Evolutionary conservation across 2,329 filamentous ascomycete species (phyloP).

Genomic region (Colletotrichum truncatum): DNA sequence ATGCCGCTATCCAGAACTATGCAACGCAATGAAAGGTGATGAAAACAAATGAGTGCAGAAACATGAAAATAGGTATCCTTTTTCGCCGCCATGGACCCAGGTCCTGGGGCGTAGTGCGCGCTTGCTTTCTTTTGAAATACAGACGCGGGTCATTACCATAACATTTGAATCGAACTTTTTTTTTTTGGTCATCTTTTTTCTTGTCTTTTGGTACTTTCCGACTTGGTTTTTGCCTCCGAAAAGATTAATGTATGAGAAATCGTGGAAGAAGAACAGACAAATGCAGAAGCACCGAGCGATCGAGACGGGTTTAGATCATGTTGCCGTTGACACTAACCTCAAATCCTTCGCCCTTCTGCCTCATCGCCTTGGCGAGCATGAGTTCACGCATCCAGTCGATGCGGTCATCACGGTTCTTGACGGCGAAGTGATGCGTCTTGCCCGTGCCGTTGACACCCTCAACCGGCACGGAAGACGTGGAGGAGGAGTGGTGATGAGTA

Average conservation of each 20-base stretch:
- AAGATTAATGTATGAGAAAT: slow-evolving; percentile 30
- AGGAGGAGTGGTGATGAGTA: slow-evolving; percentile 31
- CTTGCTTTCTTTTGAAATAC: background rate
- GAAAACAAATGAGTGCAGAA: slow-evolving; percentile 32
- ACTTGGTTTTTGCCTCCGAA: slow-evolving; percentile 1
- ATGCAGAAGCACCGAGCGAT: background rate
- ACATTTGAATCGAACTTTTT: background rate
- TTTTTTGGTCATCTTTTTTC: background rate
- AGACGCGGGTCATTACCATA: slow-evolving; percentile 1
- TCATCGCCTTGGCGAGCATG: slow-evolving; percentile 88
- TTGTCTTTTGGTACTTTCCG: background rate
- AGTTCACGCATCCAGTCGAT: slow-evolving; percentile 98
- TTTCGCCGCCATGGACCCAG: background rate
- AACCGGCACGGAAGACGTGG: slow-evolving; percentile 37
- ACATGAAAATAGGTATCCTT: slow-evolving; percentile 26
- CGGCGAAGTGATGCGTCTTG: slow-evolving; percentile 95
- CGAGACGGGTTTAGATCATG: slow-evolving; percentile 62
- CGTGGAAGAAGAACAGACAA: background rate
- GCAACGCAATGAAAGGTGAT: slow-evolving; percentile 30
- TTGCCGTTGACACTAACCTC: slow-evolving; percentile 85
- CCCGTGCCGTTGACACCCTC: slow-evolving; percentile 68
- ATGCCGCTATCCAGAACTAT: slow-evolving; percentile 29
- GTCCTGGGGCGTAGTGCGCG: background rate
- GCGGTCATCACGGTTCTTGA: slow-evolving; percentile 84
- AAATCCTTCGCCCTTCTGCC: slow-evolving; percentile 84